phyloP scores from a whole-genome alignment of 2,329 filamentous ascomycete species.

The Xylariaceae sp. region DNA sequence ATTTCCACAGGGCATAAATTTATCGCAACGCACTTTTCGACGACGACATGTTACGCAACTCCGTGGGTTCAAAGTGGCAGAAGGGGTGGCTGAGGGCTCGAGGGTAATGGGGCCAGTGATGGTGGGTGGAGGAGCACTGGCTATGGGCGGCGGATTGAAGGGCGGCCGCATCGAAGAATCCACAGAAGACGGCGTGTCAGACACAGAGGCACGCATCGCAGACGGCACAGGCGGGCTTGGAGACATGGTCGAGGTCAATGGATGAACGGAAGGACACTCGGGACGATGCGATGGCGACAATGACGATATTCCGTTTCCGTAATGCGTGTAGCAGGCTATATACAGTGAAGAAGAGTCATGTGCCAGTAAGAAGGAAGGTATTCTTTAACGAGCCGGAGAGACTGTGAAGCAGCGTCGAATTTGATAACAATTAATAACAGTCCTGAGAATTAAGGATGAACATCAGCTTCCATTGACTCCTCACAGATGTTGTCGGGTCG shows the following conservation, averaged over 20 bases:
- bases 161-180: slow-evolving; percentile 11
- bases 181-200: slow-evolving; percentile 14
- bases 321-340: no score
- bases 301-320: not conserved
- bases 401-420: no score
- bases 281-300: not conserved
- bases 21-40: slow-evolving; percentile 70
- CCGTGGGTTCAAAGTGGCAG: slow-evolving; percentile 30
- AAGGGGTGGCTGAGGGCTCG: slow-evolving; percentile 30
- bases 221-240: slow-evolving; percentile 1
- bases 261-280: not conserved
- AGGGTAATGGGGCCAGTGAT: slow-evolving; percentile 30
- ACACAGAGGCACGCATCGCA: slow-evolving; percentile 5
- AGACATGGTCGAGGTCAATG: not conserved
- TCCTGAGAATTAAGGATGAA: no score
- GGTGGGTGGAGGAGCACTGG: slow-evolving; percentile 14
- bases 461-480: no score
- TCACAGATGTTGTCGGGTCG: not conserved
- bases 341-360: no score
- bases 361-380: no score
- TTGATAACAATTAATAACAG: no score
- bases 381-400: no score
- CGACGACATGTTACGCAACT: slow-evolving; percentile 49
- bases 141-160: slow-evolving; percentile 3
- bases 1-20: slow-evolving; percentile 70